Evolutionary conservation across 352 stramenopile species (phyloP), one percentile per base, ranked within the genome.

Genomic region (Albugo candida): DNA sequence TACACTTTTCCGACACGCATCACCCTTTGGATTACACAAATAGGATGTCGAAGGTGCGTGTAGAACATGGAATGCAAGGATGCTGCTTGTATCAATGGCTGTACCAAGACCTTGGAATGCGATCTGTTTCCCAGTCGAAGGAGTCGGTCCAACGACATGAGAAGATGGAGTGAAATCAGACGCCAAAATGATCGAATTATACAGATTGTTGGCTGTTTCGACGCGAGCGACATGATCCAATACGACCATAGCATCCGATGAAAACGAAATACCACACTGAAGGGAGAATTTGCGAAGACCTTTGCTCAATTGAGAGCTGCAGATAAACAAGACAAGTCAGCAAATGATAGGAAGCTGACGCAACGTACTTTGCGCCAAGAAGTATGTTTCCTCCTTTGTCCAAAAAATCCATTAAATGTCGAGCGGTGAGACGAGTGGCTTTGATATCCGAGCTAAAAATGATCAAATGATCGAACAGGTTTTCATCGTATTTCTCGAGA

Each of bases 401-500:
- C n/a, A 94, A 66, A 60, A 94, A 94, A 40, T 73, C 58, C 53
- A 92, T 58, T 45, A 84, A 34, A 45, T 83, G 63, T 17, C 71
- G 64, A 54, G 84, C 85, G 48, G 58, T 58, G 45, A 87, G 61
- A 44, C 64, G 66, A 17, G 64, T 67, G 17, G 81, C 62, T 49
- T 79, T 82, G 64, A 84, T 84, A 42, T 82, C 62, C 20, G 83
- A 81, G 36, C 81, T 81, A 46, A 95, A 83, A 46, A 94, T 56
- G 46, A 96, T 62, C 51, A 96, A 62, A 56, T 96, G 87, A 49
- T 96, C 85, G 56, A 80, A 95, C 43, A 68, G 55, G 40, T 64
- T 69, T 59, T 92, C 82, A 46, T 83, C 83, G 61, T 84, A 95
- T 51, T 67, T 58, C n/a, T 77, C 69, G 1, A 95, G 65, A 37